Base-by-base conservation (phyloP, 139 green algal genomes). In the Microglena sp. region DNA sequence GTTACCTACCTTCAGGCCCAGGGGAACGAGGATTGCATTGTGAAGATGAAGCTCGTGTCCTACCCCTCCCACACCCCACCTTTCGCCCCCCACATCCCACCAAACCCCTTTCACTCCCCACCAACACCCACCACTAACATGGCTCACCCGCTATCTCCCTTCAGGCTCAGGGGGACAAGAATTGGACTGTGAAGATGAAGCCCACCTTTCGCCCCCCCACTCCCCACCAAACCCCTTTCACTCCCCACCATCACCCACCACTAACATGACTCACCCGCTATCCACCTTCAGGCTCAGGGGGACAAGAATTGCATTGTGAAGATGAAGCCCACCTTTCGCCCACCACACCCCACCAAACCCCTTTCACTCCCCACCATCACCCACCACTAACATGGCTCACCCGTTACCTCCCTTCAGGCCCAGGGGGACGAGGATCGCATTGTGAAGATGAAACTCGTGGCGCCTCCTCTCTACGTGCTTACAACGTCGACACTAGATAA, bases 11-110 rank as follows among this genome's bases (percentile, higher is more conserved):
- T 53, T 71, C 68, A 90, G 70, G n/a, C n/a, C n/a, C n/a, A n/a
- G n/a, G n/a, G n/a, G n/a, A n/a, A n/a, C 18, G 86, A 96, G 60
- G 89, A 93, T 2, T 95, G 87, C 70, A 69, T 77, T 0, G 86
- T 99, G 32, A 93, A 92, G 72, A 92, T 97, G 72, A 95, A 96
- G 84, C 89, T 99, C 11, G 87, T 99, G 34, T 94, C 94, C 28
- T 86, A 93, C n/a, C 94, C 94, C 5, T 78, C 98, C 31, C 99
- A 99, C 73, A n/a, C n/a, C n/a, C n/a, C n/a, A n/a, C n/a, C n/a
- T n/a, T n/a, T n/a, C n/a, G n/a, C n/a, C n/a, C n/a, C n/a, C n/a
- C n/a, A n/a, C n/a, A n/a, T n/a, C n/a, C n/a, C n/a, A n/a, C n/a
- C n/a, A n/a, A n/a, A n/a, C n/a, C n/a, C n/a, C n/a, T n/a, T n/a